These are phyloP conservation scores for Fusarium sp. DNA, from an alignment of 2,329 filamentous ascomycete species.

Conservation along the genomic window DNA sequence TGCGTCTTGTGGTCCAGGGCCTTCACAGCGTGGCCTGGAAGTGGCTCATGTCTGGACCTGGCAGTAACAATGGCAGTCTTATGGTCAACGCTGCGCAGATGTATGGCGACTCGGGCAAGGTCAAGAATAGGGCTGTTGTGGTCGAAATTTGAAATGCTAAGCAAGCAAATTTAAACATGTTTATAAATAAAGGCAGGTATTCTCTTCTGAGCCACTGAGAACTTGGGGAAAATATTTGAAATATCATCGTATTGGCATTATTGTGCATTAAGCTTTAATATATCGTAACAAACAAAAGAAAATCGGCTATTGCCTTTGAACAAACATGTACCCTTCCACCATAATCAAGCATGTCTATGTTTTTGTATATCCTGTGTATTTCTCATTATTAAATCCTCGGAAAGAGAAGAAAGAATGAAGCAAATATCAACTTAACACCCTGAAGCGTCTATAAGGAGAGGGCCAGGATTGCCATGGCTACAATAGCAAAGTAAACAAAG, in stretches of 20 bases:
- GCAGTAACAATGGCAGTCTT: conserved; percentile 61
- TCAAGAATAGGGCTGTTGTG: conserved; percentile 57
- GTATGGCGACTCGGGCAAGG: conserved; percentile 63
- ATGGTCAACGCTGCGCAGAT: conserved; percentile 71
- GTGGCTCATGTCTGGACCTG: conserved; percentile 67
- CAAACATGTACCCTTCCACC: conserved; percentile 19
- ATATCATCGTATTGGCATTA: conserved; percentile 17
- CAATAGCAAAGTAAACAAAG: conserved; percentile 23
- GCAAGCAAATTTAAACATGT: background rate
- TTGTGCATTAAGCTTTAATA: conserved; percentile 8
- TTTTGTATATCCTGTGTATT: conserved; percentile 4
- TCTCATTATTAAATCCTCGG: conserved; percentile 6
- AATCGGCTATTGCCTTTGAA: conserved; percentile 8
- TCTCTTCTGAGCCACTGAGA: background rate
- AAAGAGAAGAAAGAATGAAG: background rate
- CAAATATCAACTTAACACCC: background rate
- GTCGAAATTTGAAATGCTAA: conserved; percentile 49
- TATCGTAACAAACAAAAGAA: conserved; percentile 31
- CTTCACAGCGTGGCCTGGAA: conserved; percentile 65
- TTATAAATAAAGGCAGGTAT: background rate
- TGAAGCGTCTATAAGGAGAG: conserved; percentile 16
- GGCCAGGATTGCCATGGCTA: conserved; percentile 23
- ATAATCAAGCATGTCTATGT: background rate
- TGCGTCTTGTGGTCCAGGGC: conserved; percentile 60
- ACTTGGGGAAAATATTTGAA: background rate